Base-by-base conservation (phyloP, 129 eudicot species). In the Ambrosia trifida region DNA sequence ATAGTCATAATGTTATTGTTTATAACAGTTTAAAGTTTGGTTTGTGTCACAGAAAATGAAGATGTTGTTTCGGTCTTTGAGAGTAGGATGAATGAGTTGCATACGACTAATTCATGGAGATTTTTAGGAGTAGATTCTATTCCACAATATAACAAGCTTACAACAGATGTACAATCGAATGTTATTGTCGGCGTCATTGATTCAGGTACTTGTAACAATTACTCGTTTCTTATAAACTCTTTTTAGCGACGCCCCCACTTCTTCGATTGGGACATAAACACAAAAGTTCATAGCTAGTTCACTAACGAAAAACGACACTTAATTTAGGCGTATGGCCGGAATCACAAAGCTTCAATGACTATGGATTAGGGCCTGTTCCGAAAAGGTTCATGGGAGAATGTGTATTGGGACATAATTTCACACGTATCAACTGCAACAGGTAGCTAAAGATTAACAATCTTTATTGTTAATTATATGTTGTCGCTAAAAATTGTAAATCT, bases 281-380 rank as follows among this genome's bases (percentile, higher is more conserved):
- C 28, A 62, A 3, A 62, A 35, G 13, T 11, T 35, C 45, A 62
- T 62, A 2, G 45, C 35, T 35, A 28, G 17, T 30, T 17, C 13
- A 24, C 46, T 62, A 32, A 59, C 36, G 47, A 73, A 10, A 17
- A 45, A 51, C 1, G 12, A 60, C 71, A 35, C 68, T 75, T 17
- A n/a, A 33, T 47, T 63, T 74, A 85, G 91, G 91, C 14, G 61
- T 88, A 49, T 88, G 96, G 96, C 91, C 96, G 17, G 96, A 88
- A 69, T 88, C 96, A 11, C 66, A 77, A 75, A 85, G 96, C 88
- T 88, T 76, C 67, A 54, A 75, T 32, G 87, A 83, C 56, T 74
- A 81, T 3, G 91, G 96, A 53, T 64, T 88, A 38, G 85, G 82
- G 18, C 89, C 89, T 10, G 79, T 79, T 10, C 91, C 91, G 3